phyloP scores from a whole-genome alignment of 2,329 filamentous ascomycete genomes.

The Mycosphaerelloides madeirae region DNA sequence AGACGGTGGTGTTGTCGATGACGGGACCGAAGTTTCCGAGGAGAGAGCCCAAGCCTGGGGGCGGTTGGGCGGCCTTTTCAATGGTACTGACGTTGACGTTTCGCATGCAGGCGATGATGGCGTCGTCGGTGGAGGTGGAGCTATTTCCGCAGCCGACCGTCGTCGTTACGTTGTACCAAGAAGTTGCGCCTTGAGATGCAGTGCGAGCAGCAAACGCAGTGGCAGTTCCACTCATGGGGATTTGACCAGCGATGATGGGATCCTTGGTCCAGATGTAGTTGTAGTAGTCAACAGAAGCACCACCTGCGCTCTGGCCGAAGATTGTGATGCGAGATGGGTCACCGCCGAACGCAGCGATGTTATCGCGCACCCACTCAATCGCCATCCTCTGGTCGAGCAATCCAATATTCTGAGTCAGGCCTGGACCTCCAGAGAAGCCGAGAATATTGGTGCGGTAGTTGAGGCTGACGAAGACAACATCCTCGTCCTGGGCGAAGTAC shows the following conservation, averaged over 20 bases:
- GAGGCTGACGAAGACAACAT: conserved; percentile 50
- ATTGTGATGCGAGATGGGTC: conserved; percentile 55
- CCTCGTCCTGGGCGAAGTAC: neutral
- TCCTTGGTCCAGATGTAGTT: neutral
- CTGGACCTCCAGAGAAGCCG: conserved; percentile 11
- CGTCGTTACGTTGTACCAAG: neutral
- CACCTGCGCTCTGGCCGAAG: conserved; percentile 39
- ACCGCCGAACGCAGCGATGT: conserved; percentile 62
- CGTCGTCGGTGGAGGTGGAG: neutral
- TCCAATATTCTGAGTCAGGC: conserved; percentile 30
- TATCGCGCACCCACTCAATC: conserved; percentile 41
- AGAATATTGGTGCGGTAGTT: conserved; percentile 7
- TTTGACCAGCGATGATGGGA: neutral
- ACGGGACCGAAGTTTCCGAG: neutral
- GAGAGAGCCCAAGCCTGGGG: too few relatives aligned
- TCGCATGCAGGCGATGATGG: neutral
- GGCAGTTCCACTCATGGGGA: neutral
- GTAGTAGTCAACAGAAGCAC: neutral
- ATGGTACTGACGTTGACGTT: neutral
- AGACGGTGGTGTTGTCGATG: neutral
- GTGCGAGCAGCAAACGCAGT: neutral
- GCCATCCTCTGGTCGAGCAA: conserved; percentile 42
- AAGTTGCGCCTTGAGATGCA: neutral
- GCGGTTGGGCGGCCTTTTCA: too few relatives aligned
- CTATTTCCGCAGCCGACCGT: neutral